Conservation (phyloP, 495 filamentous ascomycete species). For the Hypomontagnella monticulosa region DNA sequence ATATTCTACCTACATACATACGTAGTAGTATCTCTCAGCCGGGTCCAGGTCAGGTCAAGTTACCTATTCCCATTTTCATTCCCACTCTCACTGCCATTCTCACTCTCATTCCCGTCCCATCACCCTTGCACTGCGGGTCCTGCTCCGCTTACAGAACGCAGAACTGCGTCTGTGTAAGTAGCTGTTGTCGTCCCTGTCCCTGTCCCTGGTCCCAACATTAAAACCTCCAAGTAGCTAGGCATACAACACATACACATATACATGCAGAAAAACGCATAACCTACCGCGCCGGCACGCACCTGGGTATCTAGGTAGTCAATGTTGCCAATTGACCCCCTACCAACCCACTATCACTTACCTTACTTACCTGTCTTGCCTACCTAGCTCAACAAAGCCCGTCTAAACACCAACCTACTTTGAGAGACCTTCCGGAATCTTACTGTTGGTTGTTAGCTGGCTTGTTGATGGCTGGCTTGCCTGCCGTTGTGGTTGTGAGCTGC, state of each 20-base stretch:
- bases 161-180: constrained; percentile 9
- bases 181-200: constrained; percentile 31
- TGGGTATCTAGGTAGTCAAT: too few relatives aligned
- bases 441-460: constrained; percentile 28
- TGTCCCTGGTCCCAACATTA: constrained; percentile 25
- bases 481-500: constrained; percentile 15
- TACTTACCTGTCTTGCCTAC: constrained; percentile 8
- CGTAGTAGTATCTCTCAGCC: too few relatives aligned
- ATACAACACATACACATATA: constrained; percentile 11
- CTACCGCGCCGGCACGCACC: constrained; percentile 8
- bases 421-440: constrained; percentile 4
- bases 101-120: constrained; percentile 23
- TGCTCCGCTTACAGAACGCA: constrained; percentile 38
- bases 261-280: constrained; percentile 9
- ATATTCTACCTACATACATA: too few relatives aligned
- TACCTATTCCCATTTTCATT: constrained; percentile 8
- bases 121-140: constrained; percentile 39
- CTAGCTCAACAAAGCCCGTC: constrained; percentile 13
- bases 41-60: too few relatives aligned
- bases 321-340: constrained; percentile 13
- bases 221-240: constrained; percentile 14
- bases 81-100: neutral
- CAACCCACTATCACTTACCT: neutral
- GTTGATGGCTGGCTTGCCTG: neutral
- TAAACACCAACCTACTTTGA: constrained; percentile 14